Base-by-base conservation (phyloP, 2,329 filamentous ascomycete genomes). In the Ceratocystiopsis sp. region DNA sequence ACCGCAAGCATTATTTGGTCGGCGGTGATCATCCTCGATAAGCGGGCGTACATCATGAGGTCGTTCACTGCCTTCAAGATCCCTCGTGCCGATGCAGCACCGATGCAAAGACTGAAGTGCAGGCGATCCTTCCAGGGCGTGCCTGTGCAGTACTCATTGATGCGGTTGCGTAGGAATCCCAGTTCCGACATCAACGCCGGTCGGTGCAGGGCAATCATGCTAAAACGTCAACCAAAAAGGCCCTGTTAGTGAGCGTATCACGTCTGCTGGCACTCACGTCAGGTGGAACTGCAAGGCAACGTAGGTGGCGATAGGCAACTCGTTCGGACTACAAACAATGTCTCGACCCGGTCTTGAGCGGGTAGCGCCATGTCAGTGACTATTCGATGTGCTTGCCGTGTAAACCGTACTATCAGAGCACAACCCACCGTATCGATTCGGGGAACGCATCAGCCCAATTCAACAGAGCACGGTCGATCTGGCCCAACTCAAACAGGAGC, bases 101-200 rank as follows among this genome's bases (percentile, higher is more conserved):
- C 45, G 17, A 47, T 45, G 21, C 45, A 47, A n/a, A 47, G 40
- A 19, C 42, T 43, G 9, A 45, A 47, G 15, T 47, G 45, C 25
- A 47, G 40, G 3, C 45, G 45, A 17, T 45, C 42, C 1, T 32
- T 17, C 35, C 41, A 37, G 0, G 43, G 45, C 14, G 45, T 45
- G 35, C 37, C 45, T 2, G 42, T 25, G 35, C 45, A 47, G 38
- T 47, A 43, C 5, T 42, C 38, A 33, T 45, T 37, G 38, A 47
- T 47, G 3, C 45, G 34, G 35, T 43, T 45, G 14, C 43, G 35
- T 16, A 47, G 18, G 13, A 45, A 47, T 6, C 45, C 45, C 2
- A 38, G 29, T 7, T 37, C 43, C 0, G 45, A 47, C 25, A 47
- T 19, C 8, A 47, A 19, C 0, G 45, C 45, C 35, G 45, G 45